Evolutionary conservation across 2,329 filamentous ascomycete genomes (phyloP), one percentile per base, ranked within the genome.

Genomic region (Rasamsonia emersonii): DNA sequence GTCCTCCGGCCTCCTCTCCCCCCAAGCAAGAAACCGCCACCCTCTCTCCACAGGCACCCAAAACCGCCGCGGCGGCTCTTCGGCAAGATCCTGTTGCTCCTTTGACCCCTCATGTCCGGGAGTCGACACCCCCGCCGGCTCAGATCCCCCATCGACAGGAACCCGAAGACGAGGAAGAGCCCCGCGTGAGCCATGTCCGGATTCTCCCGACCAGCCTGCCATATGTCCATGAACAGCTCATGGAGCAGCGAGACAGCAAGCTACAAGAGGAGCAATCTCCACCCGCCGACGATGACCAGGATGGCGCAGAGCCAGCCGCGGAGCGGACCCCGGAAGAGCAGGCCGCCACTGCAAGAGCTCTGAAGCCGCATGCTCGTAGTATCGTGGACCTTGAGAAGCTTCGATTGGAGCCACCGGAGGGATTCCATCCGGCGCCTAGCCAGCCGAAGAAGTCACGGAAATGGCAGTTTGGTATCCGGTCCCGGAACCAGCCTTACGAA

Each of bases 381-480:
- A 72, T 82, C 33, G 60, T 82, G 16, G 76, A 78, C 32, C 61
- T 86, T 3, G 81, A 89, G 41, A 58, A 59, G 28, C 42, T 79
- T 73, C 50, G 70, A 59, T 35, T 73, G 52, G 51, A 73, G 62
- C 70, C 68, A 27, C 75, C 67, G 4, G 72, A 71, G 45, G 65
- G 57, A 5, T 66, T 73, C 61, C 71, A 72, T 18, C 48, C 54
- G 7, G 48, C 56, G 3, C 40, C 54, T 5, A 49, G 57, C 28
- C 59, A 59, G 56, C 62, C 70, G 4, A 86, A 84, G 51, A 52
- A 45, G 34, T 82, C 82, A 1, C 84, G 88, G 10, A 85, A 89
- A 44, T 98, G 91, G 91, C 91, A 98, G 56, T 98, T 98, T 54
- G 91, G 91, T 35, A 98, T 98, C 40, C 77, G 91, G 21, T 94